Conservation (phyloP, 2,329 filamentous ascomycete species). For the Anthostomella pinea region DNA sequence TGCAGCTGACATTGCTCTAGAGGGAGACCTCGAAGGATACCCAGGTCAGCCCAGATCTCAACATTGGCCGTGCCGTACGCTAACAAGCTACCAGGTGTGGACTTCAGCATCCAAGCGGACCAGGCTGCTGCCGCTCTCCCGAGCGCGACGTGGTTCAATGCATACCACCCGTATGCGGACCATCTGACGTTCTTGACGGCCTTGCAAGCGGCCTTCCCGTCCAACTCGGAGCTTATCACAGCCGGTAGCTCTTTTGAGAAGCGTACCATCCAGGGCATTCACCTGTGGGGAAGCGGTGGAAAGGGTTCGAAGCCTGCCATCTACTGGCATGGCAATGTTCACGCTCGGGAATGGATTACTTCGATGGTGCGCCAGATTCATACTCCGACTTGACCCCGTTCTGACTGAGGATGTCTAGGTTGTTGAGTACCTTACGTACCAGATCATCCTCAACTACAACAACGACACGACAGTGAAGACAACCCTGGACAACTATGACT, state of each 20-base stretch:
- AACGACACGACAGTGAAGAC: conserved; percentile 38
- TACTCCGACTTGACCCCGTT: not conserved
- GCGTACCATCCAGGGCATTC: conserved; percentile 57
- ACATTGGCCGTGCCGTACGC: not conserved
- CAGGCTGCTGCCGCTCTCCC: conserved; percentile 30
- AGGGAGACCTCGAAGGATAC: conserved; percentile 30
- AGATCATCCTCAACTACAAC: conserved; percentile 44
- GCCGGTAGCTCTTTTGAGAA: conserved; percentile 46
- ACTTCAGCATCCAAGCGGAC: conserved; percentile 6
- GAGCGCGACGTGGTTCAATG: conserved; percentile 48
- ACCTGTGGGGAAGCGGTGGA: conserved; percentile 48
- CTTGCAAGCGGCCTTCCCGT: conserved; percentile 43
- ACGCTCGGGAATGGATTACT: conserved; percentile 31
- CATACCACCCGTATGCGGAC: conserved; percentile 52
- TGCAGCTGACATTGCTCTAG: conserved; percentile 31
- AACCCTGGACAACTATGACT: conserved; percentile 56
- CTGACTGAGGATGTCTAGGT: conserved; percentile 22
- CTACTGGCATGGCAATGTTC: conserved; percentile 46
- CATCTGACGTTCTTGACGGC: conserved; percentile 48
- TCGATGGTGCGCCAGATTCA: conserved; percentile 21
- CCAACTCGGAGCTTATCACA: conserved; percentile 47
- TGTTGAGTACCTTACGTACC: conserved; percentile 48
- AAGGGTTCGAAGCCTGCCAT: conserved; percentile 48
- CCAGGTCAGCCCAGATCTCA: conserved; percentile 16
- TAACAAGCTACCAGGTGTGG: conserved; percentile 17